These are phyloP conservation scores for Russula sp. DNA, from an alignment of 768 basidiomycete genomes.

Conservation along the genomic window DNA sequence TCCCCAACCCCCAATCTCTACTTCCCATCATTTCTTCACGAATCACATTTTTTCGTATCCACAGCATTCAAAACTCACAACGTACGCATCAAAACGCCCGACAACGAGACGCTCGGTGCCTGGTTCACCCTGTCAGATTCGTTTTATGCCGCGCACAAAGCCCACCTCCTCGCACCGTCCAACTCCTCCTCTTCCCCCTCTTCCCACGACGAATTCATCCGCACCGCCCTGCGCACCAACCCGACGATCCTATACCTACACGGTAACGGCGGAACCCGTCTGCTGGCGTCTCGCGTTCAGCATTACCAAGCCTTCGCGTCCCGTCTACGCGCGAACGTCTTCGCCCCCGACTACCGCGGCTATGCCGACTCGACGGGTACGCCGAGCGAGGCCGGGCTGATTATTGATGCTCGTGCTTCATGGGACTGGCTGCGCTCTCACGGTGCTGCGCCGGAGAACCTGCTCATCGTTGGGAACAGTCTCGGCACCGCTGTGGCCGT, in stretches of 20 bases:
- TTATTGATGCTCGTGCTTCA: constrained; percentile 68
- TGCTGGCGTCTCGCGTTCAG: constrained; percentile 60
- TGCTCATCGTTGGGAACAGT: constrained; percentile 83
- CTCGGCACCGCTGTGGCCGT: constrained; percentile 79
- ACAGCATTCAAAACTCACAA: constrained; percentile 59
- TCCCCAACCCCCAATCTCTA: background rate
- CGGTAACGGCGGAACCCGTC: constrained; percentile 84
- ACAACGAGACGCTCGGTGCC: constrained; percentile 78
- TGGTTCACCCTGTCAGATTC: constrained; percentile 78
- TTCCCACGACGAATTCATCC: constrained; percentile 43
- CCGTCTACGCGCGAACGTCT: constrained; percentile 67
- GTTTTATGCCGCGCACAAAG: constrained; percentile 42
- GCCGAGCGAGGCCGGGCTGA: constrained; percentile 74
- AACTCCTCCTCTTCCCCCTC: constrained; percentile 34
- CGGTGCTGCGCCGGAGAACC: constrained; percentile 54
- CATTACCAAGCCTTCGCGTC: constrained; percentile 65
- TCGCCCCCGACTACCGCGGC: constrained; percentile 89
- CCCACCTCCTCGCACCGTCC: constrained; percentile 42
- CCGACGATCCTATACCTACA: constrained; percentile 92
- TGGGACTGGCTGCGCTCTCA: constrained; percentile 72
- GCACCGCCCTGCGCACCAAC: constrained; percentile 50
- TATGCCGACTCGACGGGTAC: constrained; percentile 82
- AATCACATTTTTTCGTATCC: background rate
- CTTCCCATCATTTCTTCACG: background rate
- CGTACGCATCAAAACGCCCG: constrained; percentile 63